Evolutionary conservation across 2,329 filamentous ascomycete species (phyloP), one percentile per base, ranked within the genome.

Genomic region (Talaromyces sp.): DNA sequence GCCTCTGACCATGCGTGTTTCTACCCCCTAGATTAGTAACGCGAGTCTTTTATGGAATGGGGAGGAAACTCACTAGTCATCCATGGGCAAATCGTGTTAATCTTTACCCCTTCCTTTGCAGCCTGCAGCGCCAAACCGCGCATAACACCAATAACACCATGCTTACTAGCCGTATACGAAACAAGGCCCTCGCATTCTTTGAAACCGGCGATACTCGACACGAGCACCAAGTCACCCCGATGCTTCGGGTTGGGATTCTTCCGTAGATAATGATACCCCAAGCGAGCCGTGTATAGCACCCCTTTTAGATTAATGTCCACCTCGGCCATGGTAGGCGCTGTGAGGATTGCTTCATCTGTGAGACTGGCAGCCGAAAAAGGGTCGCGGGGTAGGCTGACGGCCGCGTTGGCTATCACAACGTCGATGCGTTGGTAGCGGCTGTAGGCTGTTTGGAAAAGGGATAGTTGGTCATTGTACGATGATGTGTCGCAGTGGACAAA

Each of bases 391-490:
- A 64, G 64, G 2, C 53, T 62, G 14, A 68, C 63, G 5, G 65
- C 68, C 3, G 68, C 68, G 56, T 70, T 67, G 14, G 66, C 69
- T 27, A 69, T 65, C 51, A 70, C 69, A 10, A 70, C 65, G n/a
- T 69, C 66, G 3, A 70, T 66, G 10, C 59, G 61, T 18, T 67
- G 66, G n/a, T 69, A 65, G 36, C 42, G 59, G 1, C 64, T 64
- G 47, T 63, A 63, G 0, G 66, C 66, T 2, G 58, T 58, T 54
- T 65, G 61, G 59, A 70, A 71, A 4, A 70, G 50, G 27, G 61
- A 53, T 44, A 65, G 52, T 62, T 63, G 36, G 42, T 65, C 59
- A 3, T 59, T 33, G 53, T 61, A 66, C 1, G 31, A 33, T 18
- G 65, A 23, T 34, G 61, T 60, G 34, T 66, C 51, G 31, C 60